These are phyloP conservation scores for Lachnellula subtilissima DNA, from an alignment of 2,329 filamentous ascomycete species.

Conservation along the genomic window DNA sequence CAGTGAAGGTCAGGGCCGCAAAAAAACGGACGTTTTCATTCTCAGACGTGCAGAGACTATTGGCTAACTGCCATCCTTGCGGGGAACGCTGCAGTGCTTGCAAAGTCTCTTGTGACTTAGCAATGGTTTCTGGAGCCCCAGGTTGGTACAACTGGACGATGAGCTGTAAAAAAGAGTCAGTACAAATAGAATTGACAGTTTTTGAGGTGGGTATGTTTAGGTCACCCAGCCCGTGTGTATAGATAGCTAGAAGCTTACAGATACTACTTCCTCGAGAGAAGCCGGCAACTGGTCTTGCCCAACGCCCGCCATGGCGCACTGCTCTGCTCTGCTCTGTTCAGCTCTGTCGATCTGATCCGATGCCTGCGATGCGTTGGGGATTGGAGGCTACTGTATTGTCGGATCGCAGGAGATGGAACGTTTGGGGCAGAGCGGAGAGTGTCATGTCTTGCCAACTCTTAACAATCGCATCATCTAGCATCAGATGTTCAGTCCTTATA, in stretches of 20 bases:
- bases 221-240: too few relatives aligned
- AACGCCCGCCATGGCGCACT: conserved; percentile 14
- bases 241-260: conserved; percentile 17
- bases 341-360: background rate
- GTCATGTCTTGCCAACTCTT: background rate
- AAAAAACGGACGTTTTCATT: conserved; percentile 83
- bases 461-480: background rate
- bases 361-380: background rate
- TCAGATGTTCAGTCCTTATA: background rate
- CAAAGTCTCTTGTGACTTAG: conserved; percentile 65
- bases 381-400: background rate
- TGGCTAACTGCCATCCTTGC: conserved; percentile 81
- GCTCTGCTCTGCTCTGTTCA: background rate
- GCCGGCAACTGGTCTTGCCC: conserved; percentile 20
- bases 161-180: conserved; percentile 31
- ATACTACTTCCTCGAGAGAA: conserved; percentile 30
- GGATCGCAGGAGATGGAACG: background rate
- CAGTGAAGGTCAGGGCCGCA: conserved; percentile 83
- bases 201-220: too few relatives aligned
- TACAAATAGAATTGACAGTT: background rate
- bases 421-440: background rate
- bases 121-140: conserved; percentile 36
- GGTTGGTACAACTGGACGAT: conserved; percentile 48
- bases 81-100: conserved; percentile 74
- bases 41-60: conserved; percentile 63